A percentile compares a stretch with the other conserved stretches of the same genome.
These are phyloP conservation scores for Spathaspora girioi DNA, from an alignment of 805 yeast species.

Conservation along the genomic window DNA sequence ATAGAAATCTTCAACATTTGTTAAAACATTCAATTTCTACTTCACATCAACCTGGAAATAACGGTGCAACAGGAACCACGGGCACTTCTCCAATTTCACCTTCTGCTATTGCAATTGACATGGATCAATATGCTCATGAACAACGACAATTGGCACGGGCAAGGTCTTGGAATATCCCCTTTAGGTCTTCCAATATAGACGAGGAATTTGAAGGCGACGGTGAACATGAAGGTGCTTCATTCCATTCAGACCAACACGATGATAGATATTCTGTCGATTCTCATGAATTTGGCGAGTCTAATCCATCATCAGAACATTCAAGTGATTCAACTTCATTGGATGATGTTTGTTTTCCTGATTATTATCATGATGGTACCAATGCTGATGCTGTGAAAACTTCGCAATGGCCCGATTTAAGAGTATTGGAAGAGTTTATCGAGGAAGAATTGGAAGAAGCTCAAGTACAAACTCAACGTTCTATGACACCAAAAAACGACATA, in stretches of 20 bases:
- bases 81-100: slow-evolving; percentile 7
- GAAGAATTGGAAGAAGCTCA: slow-evolving; percentile 51
- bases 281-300: slow-evolving; percentile 49
- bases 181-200: not conserved
- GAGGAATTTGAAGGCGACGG: not conserved
- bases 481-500: not conserved
- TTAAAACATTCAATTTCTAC: slow-evolving; percentile 7
- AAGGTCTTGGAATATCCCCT: slow-evolving; percentile 9
- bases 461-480: not conserved
- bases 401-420: slow-evolving; percentile 80
- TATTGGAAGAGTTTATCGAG: slow-evolving; percentile 71
- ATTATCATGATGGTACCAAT: slow-evolving; percentile 33
- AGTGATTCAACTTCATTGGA: slow-evolving; percentile 72
- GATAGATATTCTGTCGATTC: slow-evolving; percentile 20
- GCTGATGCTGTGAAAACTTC: slow-evolving; percentile 16
- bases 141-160: slow-evolving; percentile 18
- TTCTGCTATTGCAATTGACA: slow-evolving; percentile 30
- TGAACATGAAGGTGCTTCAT: not conserved
- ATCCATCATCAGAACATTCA: slow-evolving; percentile 60
- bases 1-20: slow-evolving; percentile 31
- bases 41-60: not conserved
- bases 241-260: slow-evolving; percentile 7
- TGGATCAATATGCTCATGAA: slow-evolving; percentile 35
- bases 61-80: slow-evolving; percentile 1
- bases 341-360: slow-evolving; percentile 90